A percentile compares a stretch with the other conserved stretches of the same genome.
Evolutionary conservation across 371 early-diverging fungal genomes (phyloP).

Genomic region (Quaeritorhiza haematococci): DNA sequence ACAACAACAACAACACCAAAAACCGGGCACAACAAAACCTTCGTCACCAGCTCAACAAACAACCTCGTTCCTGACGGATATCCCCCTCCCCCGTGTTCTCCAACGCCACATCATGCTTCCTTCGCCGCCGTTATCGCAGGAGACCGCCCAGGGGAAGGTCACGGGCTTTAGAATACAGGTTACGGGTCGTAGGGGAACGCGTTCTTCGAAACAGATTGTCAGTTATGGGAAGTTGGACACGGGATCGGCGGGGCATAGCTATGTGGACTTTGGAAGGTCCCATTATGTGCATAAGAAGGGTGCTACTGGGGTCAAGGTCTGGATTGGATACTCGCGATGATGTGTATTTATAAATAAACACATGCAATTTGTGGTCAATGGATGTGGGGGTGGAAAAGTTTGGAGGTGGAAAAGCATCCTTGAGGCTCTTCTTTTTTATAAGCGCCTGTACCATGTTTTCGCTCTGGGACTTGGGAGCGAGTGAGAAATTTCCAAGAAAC

Average conservation of each 20-base stretch:
- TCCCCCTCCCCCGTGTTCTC: conserved; percentile 43
- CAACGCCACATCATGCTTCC: conserved; percentile 27
- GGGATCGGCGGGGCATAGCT: conserved; percentile 6
- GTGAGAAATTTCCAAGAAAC: no score
- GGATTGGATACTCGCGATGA: conserved; percentile 29
- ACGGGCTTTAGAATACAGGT: conserved; percentile 35
- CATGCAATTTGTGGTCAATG: no score
- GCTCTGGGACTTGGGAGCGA: no score
- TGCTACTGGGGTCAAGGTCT: conserved; percentile 36
- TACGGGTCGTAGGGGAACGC: conserved; percentile 31
- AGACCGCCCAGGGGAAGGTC: conserved; percentile 24
- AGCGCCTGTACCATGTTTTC: no score
- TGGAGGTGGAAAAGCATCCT: no score
- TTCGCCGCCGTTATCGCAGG: conserved; percentile 7
- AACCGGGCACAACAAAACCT: background rate
- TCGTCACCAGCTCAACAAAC: background rate
- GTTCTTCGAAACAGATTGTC: conserved; percentile 23
- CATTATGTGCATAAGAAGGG: conserved; percentile 35
- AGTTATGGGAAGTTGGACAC: conserved; percentile 30
- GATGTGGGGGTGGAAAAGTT: no score
- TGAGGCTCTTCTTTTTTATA: no score
- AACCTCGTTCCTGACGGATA: conserved; percentile 14
- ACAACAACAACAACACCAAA: conserved; percentile 3
- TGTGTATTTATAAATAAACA: no score
- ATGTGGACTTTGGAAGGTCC: conserved; percentile 33